A percentile compares a stretch with the other conserved stretches of the same genome.
These are phyloP conservation scores for Stachybotrys echinatus DNA, from an alignment of 2,329 filamentous ascomycete genomes.

Conservation along the genomic window DNA sequence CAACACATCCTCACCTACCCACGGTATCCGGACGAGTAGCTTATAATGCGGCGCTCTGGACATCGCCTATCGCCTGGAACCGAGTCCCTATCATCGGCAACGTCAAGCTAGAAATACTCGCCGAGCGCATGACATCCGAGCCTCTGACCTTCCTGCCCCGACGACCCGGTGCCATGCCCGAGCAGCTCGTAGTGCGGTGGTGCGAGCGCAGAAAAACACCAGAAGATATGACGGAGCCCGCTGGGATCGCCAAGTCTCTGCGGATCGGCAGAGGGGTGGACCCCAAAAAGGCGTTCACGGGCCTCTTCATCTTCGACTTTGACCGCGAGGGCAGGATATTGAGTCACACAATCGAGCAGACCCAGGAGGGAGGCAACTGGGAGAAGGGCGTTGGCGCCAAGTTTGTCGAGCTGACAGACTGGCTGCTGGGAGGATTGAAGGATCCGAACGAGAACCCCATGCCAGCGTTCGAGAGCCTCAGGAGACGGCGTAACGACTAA, in stretches of 20 bases:
- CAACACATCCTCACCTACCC: constrained; percentile 82
- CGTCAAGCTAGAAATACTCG: constrained; percentile 79
- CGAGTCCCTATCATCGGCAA: constrained; percentile 86
- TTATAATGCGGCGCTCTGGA: constrained; percentile 93
- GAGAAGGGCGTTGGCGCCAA: constrained; percentile 75
- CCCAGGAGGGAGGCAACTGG: constrained; percentile 76
- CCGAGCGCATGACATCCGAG: constrained; percentile 76
- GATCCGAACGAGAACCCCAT: constrained; percentile 24
- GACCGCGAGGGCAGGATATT: constrained; percentile 78
- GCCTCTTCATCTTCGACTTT: constrained; percentile 94
- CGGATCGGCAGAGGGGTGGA: constrained; percentile 30
- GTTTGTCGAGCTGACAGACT: constrained; percentile 89
- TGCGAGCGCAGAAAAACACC: constrained; percentile 38
- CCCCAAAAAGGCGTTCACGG: constrained; percentile 74
- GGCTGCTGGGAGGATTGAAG: constrained; percentile 75
- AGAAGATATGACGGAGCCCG: constrained; percentile 23
- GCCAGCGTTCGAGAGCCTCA: constrained; percentile 28
- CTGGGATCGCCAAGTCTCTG: constrained; percentile 39
- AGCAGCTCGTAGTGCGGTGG: constrained; percentile 91
- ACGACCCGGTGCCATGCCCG: constrained; percentile 52
- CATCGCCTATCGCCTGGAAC: constrained; percentile 93
- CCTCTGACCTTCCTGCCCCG: constrained; percentile 41
- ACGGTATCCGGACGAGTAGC: constrained; percentile 86
- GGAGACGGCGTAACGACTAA: constrained; percentile 14
- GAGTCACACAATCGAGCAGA: constrained; percentile 91